Base-by-base conservation (phyloP, 2,329 filamentous ascomycete genomes). In the Epichloe hybrida region DNA sequence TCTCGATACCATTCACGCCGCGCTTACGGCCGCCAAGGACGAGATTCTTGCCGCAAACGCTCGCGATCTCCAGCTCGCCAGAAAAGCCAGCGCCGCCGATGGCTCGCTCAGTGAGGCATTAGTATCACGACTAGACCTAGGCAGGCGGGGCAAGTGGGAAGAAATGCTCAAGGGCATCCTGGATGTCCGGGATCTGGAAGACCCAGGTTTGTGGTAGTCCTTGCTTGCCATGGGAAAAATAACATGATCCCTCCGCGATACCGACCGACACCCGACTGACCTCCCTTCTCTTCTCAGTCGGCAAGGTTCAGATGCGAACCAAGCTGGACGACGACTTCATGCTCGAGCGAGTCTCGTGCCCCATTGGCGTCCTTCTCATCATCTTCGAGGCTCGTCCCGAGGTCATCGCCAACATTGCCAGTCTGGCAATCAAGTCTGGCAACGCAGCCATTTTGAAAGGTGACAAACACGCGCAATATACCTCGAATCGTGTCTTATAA, bases 361-460 rank as follows among this genome's bases (percentile, higher is more conserved):
- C 93, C 5, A 97, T 98, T 59, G 93, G 93, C 53, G 90, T 97
- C n/a, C 79, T 98, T 41, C 79, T 98, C 58, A 93, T 98, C 69
- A 97, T 98, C 63, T 98, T 98, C 64, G 93, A 98, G 71, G 93
- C 93, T 37, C 85, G 93, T 7, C 93, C 93, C 6, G 93, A 98
- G 70, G 93, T 98, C 57, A 96, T 98, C 63, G 93, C 91, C 63
- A 98, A 98, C 68, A 97, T 98, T 62, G 89, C 93, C 55, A 88
- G 90, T 4, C 76, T 98, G 23, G 90, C 93, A 38, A 87, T 98
- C 68, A 98, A 98, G 67, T 97, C 91, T 12, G 93, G 89, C 61
- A 98, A 98, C 67, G 86, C 93, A 37, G 93, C 90, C 48, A 97
- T 98, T 61, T 74, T 98, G 54, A 98, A 98, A 75, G 91, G 83